Percentiles rank a stretch among this genome's conserved stretches.
Conservation (phyloP, 2,329 filamentous ascomycete species). For the Fusarium metavorans region DNA sequence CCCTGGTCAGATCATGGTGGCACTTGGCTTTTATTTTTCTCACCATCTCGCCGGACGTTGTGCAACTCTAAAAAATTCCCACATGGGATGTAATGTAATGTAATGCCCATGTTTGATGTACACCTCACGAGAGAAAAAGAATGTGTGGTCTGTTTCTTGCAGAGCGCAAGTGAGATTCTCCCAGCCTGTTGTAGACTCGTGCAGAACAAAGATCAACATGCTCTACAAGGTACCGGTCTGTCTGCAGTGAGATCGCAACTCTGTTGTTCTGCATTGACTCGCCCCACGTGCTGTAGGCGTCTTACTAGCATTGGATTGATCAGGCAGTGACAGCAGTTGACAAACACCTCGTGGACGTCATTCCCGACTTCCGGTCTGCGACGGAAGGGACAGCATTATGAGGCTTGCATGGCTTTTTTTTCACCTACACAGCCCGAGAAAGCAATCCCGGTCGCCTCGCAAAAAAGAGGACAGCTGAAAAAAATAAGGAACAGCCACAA, state of each 20-base stretch:
- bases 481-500: not conserved
- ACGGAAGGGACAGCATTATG: not conserved
- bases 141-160: not conserved
- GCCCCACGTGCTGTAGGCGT: constrained; percentile 18
- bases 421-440: not conserved
- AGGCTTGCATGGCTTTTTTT: not conserved
- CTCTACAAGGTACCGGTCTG: not conserved
- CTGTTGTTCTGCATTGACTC: not conserved
- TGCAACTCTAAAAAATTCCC: constrained; percentile 1
- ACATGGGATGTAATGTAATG: not conserved
- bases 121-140: not conserved
- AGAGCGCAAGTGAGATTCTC: not conserved
- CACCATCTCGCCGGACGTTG: not conserved
- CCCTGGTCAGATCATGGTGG: constrained; percentile 12
- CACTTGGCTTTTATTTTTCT: not conserved
- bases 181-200: not conserved
- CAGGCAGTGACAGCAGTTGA: not conserved
- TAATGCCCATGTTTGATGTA: not conserved
- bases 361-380: constrained; percentile 21
- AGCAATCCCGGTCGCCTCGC: not conserved
- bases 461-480: not conserved
- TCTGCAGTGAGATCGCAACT: constrained; percentile 23
- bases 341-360: not conserved
- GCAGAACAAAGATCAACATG: not conserved
- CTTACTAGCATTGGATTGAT: constrained; percentile 1